Conservation (phyloP, 768 basidiomycete genomes). For the Amanita polypyramis region DNA sequence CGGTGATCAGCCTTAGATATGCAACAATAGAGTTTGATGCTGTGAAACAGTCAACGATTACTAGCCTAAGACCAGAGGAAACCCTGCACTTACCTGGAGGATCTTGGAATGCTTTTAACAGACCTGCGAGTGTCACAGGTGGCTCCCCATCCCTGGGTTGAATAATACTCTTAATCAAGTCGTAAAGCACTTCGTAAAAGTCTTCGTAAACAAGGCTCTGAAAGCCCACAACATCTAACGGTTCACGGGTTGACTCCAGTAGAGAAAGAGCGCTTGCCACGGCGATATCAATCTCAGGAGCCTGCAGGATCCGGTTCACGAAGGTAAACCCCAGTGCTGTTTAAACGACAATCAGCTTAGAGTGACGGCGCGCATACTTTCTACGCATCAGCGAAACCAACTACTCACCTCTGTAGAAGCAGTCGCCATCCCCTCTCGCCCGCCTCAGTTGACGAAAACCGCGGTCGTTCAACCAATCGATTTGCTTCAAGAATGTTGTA, state of each 20-base stretch:
- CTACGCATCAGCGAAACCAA: background rate
- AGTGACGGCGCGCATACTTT: background rate
- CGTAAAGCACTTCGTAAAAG: slow-evolving; percentile 55
- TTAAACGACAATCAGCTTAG: slow-evolving; percentile 8
- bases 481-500: slow-evolving; percentile 56
- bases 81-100: slow-evolving; percentile 29
- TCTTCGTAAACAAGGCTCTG: slow-evolving; percentile 63
- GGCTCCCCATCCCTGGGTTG: slow-evolving; percentile 24
- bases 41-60: slow-evolving; percentile 13
- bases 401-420: slow-evolving; percentile 78
- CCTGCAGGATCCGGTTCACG: slow-evolving; percentile 55
- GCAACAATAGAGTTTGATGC: slow-evolving; percentile 68
- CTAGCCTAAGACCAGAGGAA: background rate
- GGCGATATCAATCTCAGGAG: slow-evolving; percentile 31
- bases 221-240: slow-evolving; percentile 51
- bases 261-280: slow-evolving; percentile 40
- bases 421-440: slow-evolving; percentile 80
- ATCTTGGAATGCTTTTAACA: slow-evolving; percentile 46
- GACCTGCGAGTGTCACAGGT: slow-evolving; percentile 22
- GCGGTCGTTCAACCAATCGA: slow-evolving; percentile 52
- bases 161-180: slow-evolving; percentile 37
- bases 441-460: slow-evolving; percentile 64
- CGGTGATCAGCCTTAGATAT: slow-evolving; percentile 73
- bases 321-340: slow-evolving; percentile 78
- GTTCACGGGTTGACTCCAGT: slow-evolving; percentile 35